These are phyloP conservation scores for Xylariales sp. DNA, from an alignment of 2,329 filamentous ascomycete genomes.

Conservation along the genomic window DNA sequence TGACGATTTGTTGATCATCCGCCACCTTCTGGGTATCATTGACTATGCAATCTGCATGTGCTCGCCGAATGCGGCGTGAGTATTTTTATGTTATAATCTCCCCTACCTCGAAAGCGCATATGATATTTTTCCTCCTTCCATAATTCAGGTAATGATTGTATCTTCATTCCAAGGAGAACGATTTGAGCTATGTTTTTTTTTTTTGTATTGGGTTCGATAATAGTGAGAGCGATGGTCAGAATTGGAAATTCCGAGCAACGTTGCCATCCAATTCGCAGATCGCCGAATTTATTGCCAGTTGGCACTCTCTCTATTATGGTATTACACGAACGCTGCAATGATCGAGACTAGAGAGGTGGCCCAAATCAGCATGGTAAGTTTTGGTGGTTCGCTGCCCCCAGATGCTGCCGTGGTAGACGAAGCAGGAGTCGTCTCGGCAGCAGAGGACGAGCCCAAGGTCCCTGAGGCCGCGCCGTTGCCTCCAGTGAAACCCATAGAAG, in stretches of 20 bases:
- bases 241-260: not conserved
- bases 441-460: conserved; percentile 15
- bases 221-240: too few relatives aligned
- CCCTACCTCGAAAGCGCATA: too few relatives aligned
- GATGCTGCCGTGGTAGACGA: conserved; percentile 12
- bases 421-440: conserved; percentile 12
- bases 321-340: conserved; percentile 17
- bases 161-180: too few relatives aligned
- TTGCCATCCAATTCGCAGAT: not conserved
- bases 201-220: too few relatives aligned
- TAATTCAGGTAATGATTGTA: too few relatives aligned
- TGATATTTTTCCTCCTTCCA: too few relatives aligned
- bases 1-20: too few relatives aligned
- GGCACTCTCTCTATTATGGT: not conserved
- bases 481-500: conserved; percentile 27
- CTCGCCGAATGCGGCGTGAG: too few relatives aligned
- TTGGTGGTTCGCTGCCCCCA: conserved; percentile 14
- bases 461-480: conserved; percentile 30
- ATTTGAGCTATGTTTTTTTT: too few relatives aligned
- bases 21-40: too few relatives aligned
- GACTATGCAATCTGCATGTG: too few relatives aligned
- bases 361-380: conserved; percentile 12
- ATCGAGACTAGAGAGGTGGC: conserved; percentile 15
- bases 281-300: not conserved
- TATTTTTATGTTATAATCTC: too few relatives aligned